A percentile compares a stretch with the other conserved stretches of the same genome.
phyloP scores from a whole-genome alignment of 345 rosid species.

The Hevea brasiliensis region DNA sequence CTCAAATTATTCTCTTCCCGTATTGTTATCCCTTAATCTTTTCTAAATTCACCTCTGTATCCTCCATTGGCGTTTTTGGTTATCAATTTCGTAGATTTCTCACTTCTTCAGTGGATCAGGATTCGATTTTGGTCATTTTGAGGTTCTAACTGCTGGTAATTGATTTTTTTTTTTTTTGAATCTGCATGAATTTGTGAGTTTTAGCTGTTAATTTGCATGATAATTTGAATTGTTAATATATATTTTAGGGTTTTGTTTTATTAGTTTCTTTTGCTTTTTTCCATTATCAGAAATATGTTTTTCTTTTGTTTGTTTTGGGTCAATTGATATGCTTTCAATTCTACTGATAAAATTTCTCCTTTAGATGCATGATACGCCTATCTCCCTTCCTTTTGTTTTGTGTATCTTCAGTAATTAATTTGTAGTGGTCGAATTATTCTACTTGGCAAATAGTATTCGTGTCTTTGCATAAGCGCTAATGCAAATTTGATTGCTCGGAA shows the following conservation, averaged over 20 bases:
- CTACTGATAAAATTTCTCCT: neutral
- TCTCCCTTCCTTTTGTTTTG: neutral
- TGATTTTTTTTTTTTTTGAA: neutral
- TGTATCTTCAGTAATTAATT: neutral
- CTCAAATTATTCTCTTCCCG: neutral
- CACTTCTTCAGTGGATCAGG: conserved; percentile 5
- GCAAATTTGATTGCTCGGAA: neutral
- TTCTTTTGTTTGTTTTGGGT: neutral
- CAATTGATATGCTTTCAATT: neutral
- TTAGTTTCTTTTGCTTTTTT: neutral
- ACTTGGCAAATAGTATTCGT: neutral
- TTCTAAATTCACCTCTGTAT: neutral
- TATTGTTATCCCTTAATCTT: neutral
- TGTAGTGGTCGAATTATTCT: neutral
- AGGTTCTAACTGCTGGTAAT: conserved; percentile 5
- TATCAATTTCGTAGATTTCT: neutral
- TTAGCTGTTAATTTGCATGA: conserved; percentile 5
- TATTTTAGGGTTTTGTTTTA: neutral
- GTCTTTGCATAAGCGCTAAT: neutral
- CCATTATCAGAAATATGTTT: neutral
- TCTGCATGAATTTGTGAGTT: neutral
- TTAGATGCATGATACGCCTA: neutral
- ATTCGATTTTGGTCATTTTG: neutral
- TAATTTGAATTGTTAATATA: neutral
- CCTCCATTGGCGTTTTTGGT: neutral